A percentile compares a stretch with the other conserved stretches of the same genome.
Conservation (phyloP, 352 stramenopile genomes). For the Globisporangium cederbergense region DNA sequence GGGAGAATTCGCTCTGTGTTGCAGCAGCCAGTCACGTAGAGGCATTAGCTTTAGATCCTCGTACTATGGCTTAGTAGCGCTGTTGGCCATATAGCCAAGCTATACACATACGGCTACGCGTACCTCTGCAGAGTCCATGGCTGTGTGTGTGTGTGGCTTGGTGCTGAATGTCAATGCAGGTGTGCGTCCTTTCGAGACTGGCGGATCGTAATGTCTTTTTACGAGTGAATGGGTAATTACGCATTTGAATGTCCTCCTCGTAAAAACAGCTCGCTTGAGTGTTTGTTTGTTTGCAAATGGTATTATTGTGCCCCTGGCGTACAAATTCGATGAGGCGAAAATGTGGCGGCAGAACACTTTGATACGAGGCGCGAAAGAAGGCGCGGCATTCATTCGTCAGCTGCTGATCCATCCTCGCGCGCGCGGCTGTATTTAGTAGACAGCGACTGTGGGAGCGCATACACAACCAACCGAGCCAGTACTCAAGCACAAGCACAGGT, state of each 20-base stretch:
- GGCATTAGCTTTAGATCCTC: not conserved
- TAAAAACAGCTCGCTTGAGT: slow-evolving; percentile 6
- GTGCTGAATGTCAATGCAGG: not conserved
- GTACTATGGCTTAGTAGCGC: not conserved
- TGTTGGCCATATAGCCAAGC: not conserved
- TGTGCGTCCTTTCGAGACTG: slow-evolving; percentile 10
- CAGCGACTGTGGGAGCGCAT: not conserved
- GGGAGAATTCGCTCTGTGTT: slow-evolving; percentile 73
- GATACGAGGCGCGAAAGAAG: slow-evolving; percentile 7
- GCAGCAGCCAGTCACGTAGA: not conserved
- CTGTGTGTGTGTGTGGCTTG: not conserved
- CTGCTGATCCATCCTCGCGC: not conserved
- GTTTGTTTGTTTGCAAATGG: not conserved
- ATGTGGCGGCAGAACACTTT: slow-evolving; percentile 3
- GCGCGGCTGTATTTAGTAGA: not conserved
- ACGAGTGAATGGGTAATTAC: slow-evolving; percentile 19
- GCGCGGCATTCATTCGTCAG: not conserved
- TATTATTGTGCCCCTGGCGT: not conserved
- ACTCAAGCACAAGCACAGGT: not conserved
- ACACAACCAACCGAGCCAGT: not conserved
- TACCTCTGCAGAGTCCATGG: slow-evolving; percentile 53
- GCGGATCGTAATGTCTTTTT: slow-evolving; percentile 1
- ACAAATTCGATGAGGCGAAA: slow-evolving; percentile 1
- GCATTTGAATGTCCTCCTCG: not conserved
- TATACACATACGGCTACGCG: not conserved